A percentile compares a stretch with the other conserved stretches of the same genome.
Conservation (phyloP, 192 early-diverging fungal species). For the Coemansia sp. region DNA sequence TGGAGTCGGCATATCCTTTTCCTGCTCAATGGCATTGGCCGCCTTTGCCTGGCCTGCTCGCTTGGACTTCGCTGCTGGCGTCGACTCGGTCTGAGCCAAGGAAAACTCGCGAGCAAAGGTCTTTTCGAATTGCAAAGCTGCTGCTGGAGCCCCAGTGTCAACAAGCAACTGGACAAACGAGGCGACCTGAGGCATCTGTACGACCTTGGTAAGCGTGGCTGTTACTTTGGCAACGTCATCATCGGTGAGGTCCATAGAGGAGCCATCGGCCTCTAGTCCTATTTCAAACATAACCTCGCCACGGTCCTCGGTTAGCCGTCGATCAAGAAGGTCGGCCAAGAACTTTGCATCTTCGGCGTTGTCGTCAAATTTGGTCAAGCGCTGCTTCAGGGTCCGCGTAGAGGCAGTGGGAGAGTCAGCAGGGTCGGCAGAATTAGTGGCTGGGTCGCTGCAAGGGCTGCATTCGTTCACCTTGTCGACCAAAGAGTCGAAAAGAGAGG, state of each 20-base stretch:
- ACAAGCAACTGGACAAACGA: constrained; percentile 44
- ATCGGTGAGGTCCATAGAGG: constrained; percentile 65
- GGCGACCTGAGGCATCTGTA: constrained; percentile 9
- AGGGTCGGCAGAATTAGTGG: background rate
- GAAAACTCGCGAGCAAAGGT: constrained; percentile 14
- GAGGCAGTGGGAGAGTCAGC: background rate
- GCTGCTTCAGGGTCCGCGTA: constrained; percentile 50
- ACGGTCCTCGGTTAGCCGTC: constrained; percentile 59
- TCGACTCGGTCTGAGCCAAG: background rate
- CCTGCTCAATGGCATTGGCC: background rate
- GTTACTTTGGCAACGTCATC: constrained; percentile 53
- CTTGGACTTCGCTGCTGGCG: constrained; percentile 1
- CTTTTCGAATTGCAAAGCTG: constrained; percentile 3
- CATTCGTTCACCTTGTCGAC: constrained; percentile 39
- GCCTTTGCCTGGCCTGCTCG: background rate
- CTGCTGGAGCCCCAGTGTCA: constrained; percentile 18
- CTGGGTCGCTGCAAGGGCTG: background rate
- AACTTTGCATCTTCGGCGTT: constrained; percentile 55
- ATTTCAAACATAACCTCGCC: constrained; percentile 83
- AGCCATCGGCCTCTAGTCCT: constrained; percentile 75
- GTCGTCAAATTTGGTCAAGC: constrained; percentile 43
- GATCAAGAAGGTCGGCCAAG: constrained; percentile 43
- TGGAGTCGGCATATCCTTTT: background rate
- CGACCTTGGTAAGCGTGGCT: constrained; percentile 44
- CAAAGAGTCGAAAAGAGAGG: constrained; percentile 46